Conservation (phyloP, 257 asterid species). For the Nicotiana attenuata region DNA sequence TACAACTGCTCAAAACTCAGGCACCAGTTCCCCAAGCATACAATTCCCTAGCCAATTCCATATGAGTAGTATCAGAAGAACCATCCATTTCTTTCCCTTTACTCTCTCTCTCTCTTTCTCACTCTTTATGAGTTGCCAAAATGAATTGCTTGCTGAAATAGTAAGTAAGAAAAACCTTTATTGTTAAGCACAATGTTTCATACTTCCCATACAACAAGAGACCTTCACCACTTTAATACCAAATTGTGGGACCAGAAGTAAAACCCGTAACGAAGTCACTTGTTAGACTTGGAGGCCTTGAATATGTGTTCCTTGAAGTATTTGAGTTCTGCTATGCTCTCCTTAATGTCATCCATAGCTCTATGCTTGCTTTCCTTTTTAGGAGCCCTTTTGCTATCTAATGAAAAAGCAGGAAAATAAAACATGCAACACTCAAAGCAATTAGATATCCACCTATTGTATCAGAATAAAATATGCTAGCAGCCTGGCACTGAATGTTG, state of each 20-base stretch:
- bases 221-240: no score
- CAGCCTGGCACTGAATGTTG: neutral
- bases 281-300: slow-evolving; percentile 41
- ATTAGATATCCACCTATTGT: neutral
- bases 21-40: no score
- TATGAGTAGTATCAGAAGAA: no score
- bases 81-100: no score
- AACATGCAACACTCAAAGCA: neutral
- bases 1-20: no score
- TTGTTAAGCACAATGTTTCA: neutral
- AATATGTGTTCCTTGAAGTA: slow-evolving; percentile 74
- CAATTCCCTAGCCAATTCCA: no score
- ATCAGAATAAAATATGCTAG: neutral
- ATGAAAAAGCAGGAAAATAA: slow-evolving; percentile 7
- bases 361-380: slow-evolving; percentile 70
- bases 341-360: slow-evolving; percentile 89
- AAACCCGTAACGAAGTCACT: slow-evolving; percentile 12
- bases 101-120: no score
- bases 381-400: slow-evolving; percentile 68
- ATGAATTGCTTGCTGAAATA: neutral
- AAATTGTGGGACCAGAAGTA: no score
- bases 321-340: slow-evolving; percentile 79
- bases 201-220: neutral
- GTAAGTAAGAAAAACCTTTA: no score
- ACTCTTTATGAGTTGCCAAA: no score